Percentiles rank a stretch among this genome's conserved stretches.
Evolutionary conservation across 331 rosid genomes (phyloP).

Genomic region (Cydonia oblonga): DNA sequence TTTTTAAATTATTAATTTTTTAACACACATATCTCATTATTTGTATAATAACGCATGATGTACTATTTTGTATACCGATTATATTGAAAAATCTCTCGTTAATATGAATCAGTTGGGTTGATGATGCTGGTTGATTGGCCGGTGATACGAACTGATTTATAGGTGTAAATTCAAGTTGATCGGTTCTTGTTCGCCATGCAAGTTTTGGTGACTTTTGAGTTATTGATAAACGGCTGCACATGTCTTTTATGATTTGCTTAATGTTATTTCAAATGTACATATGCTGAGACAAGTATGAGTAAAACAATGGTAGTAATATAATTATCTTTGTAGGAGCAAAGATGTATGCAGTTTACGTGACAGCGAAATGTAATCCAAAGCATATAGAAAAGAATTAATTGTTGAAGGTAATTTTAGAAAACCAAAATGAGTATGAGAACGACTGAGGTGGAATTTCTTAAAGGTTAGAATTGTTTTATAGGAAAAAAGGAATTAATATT

Average conservation of each 20-base stretch:
- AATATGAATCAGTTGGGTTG: too few species aligned
- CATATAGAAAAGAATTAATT: not conserved
- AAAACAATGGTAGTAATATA: not conserved
- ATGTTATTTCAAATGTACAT: too few species aligned
- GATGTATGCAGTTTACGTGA: fast-evolving
- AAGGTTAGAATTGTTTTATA: not conserved
- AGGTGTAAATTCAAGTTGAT: too few species aligned
- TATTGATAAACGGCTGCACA: too few species aligned
- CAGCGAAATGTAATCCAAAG: not conserved
- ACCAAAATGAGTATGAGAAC: not conserved
- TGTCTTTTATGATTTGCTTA: too few species aligned
- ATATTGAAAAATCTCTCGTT: too few species aligned
- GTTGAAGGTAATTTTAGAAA: not conserved
- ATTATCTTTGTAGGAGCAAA: not conserved
- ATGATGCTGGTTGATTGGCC: too few species aligned
- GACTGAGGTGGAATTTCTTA: not conserved
- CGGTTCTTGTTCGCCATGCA: too few species aligned
- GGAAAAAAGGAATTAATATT: not conserved
- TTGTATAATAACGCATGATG: fast-evolving
- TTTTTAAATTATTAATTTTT: too few species aligned
- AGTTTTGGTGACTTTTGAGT: too few species aligned
- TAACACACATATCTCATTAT: fast-evolving
- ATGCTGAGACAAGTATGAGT: fast-evolving
- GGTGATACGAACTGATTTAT: too few species aligned
- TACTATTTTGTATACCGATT: fast-evolving